Evolutionary conservation across 768 basidiomycete genomes (phyloP).

Genomic region (Rhodotorula paludigena): DNA sequence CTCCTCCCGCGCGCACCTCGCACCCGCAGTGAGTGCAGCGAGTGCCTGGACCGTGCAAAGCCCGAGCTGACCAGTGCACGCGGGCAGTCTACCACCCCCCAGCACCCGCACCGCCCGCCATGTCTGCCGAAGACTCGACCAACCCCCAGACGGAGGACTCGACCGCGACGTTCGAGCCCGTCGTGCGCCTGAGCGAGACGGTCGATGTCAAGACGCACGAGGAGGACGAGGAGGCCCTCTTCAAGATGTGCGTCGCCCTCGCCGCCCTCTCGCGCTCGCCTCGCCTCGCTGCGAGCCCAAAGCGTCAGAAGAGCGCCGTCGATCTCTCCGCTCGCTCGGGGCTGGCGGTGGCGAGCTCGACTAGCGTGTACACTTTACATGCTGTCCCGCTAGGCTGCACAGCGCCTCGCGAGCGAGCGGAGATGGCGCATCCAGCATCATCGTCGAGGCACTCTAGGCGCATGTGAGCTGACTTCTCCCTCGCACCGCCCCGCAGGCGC

Average conservation of each 20-base stretch:
- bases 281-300: not conserved
- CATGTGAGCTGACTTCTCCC: not conserved
- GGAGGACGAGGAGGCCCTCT: slow-evolving; percentile 84
- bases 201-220: slow-evolving; percentile 92
- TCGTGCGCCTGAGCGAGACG: slow-evolving; percentile 91
- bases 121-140: slow-evolving; percentile 36
- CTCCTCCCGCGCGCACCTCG: no score
- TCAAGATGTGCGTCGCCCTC: slow-evolving; percentile 76
- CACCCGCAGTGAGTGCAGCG: no score
- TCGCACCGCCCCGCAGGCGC: slow-evolving; percentile 58
- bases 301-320: not conserved
- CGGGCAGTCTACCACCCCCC: not conserved
- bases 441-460: not conserved
- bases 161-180: slow-evolving; percentile 78
- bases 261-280: not conserved
- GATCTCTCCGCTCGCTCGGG: no score
- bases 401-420: no score
- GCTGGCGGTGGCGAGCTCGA: not conserved
- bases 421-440: no score
- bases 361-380: no score
- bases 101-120: not conserved
- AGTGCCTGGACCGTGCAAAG: no score
- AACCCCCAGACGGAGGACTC: slow-evolving; percentile 26
- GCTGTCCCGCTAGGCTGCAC: no score
- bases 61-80: no score